phyloP scores from a whole-genome alignment of 1,284 basidiomycete species.

The Malassezia sympodialis region DNA sequence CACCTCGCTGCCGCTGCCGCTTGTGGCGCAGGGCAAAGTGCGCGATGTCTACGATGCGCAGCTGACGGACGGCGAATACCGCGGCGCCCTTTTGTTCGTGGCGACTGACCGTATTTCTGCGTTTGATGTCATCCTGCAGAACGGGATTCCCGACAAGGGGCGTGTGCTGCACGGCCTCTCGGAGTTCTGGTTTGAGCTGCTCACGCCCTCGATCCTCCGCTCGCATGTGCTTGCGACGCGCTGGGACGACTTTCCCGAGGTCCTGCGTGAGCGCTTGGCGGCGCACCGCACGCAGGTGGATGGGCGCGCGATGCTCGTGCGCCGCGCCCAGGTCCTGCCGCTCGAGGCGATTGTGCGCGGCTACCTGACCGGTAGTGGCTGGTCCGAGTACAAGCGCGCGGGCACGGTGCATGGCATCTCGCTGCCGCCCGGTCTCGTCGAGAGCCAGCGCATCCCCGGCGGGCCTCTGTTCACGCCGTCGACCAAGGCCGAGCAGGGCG shows the following conservation, averaged over 20 bases:
- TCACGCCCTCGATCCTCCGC: constrained; percentile 36
- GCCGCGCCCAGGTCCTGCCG: constrained; percentile 76
- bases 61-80: constrained; percentile 22
- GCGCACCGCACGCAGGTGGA: constrained; percentile 55
- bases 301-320: constrained; percentile 81
- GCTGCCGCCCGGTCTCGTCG: constrained; percentile 67
- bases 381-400: constrained; percentile 79
- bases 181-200: constrained; percentile 85
- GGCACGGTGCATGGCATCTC: constrained; percentile 80
- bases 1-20: constrained; percentile 38
- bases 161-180: constrained; percentile 80
- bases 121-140: constrained; percentile 66
- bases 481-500: constrained; percentile 89
- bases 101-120: constrained; percentile 93
- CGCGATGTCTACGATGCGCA: constrained; percentile 46
- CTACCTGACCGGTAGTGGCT: constrained; percentile 93
- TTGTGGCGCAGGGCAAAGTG: constrained; percentile 45
- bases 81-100: constrained; percentile 62
- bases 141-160: constrained; percentile 84
- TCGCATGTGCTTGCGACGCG: constrained; percentile 41
- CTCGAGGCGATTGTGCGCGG: constrained; percentile 96
- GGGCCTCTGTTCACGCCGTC: constrained; percentile 84
- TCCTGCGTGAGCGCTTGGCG: constrained; percentile 25
- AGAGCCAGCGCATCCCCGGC: constrained; percentile 58
- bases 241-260: constrained; percentile 27